Conservation (phyloP, 176 grass and related monocot species). For the Secale cereale region DNA sequence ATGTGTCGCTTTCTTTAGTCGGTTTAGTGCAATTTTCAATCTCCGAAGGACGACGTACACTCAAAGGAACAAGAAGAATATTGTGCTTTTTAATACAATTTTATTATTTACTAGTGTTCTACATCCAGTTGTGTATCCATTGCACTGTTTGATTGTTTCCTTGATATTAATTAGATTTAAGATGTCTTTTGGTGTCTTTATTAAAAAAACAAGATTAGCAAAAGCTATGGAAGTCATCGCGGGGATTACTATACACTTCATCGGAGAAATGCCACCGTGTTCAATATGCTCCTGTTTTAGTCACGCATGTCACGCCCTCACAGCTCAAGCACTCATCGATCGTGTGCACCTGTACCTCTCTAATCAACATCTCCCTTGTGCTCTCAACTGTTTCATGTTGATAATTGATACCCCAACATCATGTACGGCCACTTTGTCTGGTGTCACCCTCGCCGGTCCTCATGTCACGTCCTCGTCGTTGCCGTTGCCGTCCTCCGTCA, state of each 20-base stretch:
- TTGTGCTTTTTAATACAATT: no score
- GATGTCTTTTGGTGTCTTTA: no score
- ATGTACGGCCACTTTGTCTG: constrained; percentile 6
- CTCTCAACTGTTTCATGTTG: neutral
- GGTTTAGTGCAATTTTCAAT: no score
- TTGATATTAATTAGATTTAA: no score
- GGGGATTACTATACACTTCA: no score
- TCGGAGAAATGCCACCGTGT: neutral
- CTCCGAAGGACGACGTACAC: no score
- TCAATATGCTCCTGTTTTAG: neutral
- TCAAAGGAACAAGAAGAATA: no score
- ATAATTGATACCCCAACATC: constrained; percentile 1
- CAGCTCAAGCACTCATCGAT: neutral
- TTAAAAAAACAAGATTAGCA: neutral
- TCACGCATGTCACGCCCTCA: neutral
- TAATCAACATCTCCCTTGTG: neutral
- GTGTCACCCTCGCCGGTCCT: neutral
- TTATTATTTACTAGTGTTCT: no score
- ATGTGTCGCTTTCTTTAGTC: no score
- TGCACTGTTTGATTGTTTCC: no score
- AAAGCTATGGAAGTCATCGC: neutral
- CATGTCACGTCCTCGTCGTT: neutral
- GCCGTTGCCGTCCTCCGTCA: neutral
- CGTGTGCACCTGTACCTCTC: neutral
- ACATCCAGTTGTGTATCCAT: no score